phyloP scores from a whole-genome alignment of 805 yeast species.

The Candida ipomoeae region DNA sequence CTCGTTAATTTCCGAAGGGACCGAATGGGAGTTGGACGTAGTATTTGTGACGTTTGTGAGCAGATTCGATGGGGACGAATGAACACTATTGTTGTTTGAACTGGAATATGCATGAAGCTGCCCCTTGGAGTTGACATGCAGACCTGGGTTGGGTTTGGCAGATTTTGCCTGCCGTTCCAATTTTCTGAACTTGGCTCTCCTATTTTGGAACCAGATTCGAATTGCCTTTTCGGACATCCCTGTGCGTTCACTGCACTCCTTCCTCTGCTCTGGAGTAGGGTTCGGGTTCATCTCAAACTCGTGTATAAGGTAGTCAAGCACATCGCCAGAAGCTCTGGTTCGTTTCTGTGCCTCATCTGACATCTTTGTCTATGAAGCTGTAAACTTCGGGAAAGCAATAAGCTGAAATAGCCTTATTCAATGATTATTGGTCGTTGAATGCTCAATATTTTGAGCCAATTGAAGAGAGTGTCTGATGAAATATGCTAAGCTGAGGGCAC shows the following conservation, averaged over 20 bases:
- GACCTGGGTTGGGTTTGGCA: conserved; percentile 3
- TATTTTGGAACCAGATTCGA: conserved; percentile 89
- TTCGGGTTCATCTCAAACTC: conserved; percentile 72
- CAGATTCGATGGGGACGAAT: conserved; percentile 24
- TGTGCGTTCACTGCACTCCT: conserved; percentile 63
- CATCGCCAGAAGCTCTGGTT: conserved; percentile 77
- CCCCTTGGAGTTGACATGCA: neutral
- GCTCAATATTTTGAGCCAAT: neutral
- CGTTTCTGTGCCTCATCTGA: conserved; percentile 40
- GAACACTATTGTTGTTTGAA: conserved; percentile 12
- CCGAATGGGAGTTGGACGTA: conserved; percentile 11
- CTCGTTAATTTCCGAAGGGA: conserved; percentile 60
- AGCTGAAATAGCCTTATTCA: neutral
- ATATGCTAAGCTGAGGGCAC: neutral
- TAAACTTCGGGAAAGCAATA: neutral
- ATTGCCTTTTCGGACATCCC: conserved; percentile 86
- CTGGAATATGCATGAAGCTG: conserved; percentile 8
- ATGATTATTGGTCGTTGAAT: neutral
- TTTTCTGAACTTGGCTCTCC: conserved; percentile 75
- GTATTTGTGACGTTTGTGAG: conserved; percentile 16
- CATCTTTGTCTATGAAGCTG: neutral
- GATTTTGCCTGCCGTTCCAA: conserved; percentile 45
- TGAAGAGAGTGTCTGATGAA: neutral
- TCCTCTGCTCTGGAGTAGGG: conserved; percentile 69
- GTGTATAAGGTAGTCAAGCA: conserved; percentile 57